Percentiles rank a stretch among this genome's conserved stretches.
Evolutionary conservation across 2,329 filamentous ascomycete species (phyloP).

Genomic region (Rhynchosporium agropyri): DNA sequence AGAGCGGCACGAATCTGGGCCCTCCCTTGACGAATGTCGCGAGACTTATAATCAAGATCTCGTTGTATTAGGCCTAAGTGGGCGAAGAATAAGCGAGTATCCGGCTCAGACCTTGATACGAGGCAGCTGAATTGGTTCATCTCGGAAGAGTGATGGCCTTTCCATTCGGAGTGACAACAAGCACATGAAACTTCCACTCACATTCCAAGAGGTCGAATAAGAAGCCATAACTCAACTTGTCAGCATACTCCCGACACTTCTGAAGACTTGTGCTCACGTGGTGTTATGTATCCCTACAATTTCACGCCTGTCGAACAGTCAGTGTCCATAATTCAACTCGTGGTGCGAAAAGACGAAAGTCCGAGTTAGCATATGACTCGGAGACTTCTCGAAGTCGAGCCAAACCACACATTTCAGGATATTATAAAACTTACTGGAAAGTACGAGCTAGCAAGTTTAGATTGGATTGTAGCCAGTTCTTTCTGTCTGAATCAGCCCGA

Average conservation of each 20-base stretch:
- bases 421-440: constrained; percentile 60
- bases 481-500: constrained; percentile 43
- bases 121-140: no score
- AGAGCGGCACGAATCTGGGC: constrained; percentile 63
- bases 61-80: constrained; percentile 64
- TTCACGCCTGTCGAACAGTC: constrained; percentile 39
- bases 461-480: constrained; percentile 68
- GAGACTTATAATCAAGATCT: constrained; percentile 71
- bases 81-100: not conserved
- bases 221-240: constrained; percentile 57
- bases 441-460: constrained; percentile 71
- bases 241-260: not conserved
- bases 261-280: constrained; percentile 56
- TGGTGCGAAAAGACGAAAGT: not conserved
- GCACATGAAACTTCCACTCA: not conserved
- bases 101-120: not conserved
- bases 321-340: not conserved
- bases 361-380: not conserved
- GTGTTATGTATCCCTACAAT: constrained; percentile 75
- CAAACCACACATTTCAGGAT: constrained; percentile 36
- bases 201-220: constrained; percentile 79
- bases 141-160: no score
- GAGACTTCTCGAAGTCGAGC: not conserved
- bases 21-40: constrained; percentile 64
- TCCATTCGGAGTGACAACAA: no score